Percentiles rank a stretch among this genome's conserved stretches.
Conservation (phyloP, 2,329 filamentous ascomycete genomes). For the Microsporum ferrugineum region DNA sequence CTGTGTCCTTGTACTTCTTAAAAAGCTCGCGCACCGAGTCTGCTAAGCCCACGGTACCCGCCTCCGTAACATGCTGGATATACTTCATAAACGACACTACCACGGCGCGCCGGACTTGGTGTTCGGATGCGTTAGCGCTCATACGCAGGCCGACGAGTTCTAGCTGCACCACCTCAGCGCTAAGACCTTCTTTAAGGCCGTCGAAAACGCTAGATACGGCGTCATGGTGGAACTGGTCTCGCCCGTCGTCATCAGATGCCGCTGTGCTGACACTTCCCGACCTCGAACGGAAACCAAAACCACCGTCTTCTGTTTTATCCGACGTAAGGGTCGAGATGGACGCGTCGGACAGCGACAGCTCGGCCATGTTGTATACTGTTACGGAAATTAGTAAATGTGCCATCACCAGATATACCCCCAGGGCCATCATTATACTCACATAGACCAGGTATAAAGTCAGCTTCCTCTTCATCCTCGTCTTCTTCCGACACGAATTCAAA, state of each 20-base stretch:
- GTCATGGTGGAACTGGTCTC: slow-evolving; percentile 69
- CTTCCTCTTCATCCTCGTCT: slow-evolving; percentile 48
- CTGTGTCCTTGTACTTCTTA: slow-evolving; percentile 50
- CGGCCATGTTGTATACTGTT: slow-evolving; percentile 41
- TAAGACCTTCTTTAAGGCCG: slow-evolving; percentile 59
- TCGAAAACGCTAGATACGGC: slow-evolving; percentile 80
- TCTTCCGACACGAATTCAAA: slow-evolving; percentile 56
- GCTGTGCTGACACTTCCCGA: slow-evolving; percentile 63
- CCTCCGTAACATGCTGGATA: slow-evolving; percentile 57
- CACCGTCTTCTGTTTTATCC: slow-evolving; percentile 34
- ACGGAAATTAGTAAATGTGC: slow-evolving; percentile 5
- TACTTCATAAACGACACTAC: slow-evolving; percentile 75
- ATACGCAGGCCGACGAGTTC: slow-evolving; percentile 92
- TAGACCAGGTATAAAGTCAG: slow-evolving; percentile 42
- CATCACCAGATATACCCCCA: not conserved
- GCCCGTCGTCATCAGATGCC: slow-evolving; percentile 50
- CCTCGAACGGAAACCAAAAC: slow-evolving; percentile 41
- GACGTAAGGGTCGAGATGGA: slow-evolving; percentile 57
- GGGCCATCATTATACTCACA: slow-evolving; percentile 1
- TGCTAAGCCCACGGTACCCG: slow-evolving; percentile 46
- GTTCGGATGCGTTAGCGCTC: slow-evolving; percentile 77
- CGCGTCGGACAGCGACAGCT: slow-evolving; percentile 35
- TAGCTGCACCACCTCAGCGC: slow-evolving; percentile 75
- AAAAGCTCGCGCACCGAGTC: slow-evolving; percentile 56
- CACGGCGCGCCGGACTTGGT: slow-evolving; percentile 76